Evolutionary conservation across 257 asterid genomes (phyloP).

Genomic region (Solanum pennellii): DNA sequence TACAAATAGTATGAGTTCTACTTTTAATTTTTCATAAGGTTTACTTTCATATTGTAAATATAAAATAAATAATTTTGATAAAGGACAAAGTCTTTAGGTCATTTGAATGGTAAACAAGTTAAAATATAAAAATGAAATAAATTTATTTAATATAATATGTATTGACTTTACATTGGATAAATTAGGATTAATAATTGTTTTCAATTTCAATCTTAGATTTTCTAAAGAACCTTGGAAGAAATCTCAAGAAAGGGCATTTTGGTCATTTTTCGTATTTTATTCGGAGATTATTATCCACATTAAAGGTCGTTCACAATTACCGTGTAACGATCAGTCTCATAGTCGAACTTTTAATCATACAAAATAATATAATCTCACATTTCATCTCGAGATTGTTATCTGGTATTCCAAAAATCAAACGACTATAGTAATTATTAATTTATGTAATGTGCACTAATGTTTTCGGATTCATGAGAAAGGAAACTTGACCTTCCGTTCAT

Average conservation of each 20-base stretch:
- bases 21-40: not conserved
- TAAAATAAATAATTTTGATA: not conserved
- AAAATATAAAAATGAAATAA: not conserved
- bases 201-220: not conserved
- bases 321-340: not conserved
- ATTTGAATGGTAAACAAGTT: not conserved
- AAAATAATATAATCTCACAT: not conserved
- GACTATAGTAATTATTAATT: not conserved
- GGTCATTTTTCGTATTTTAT: not conserved
- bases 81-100: not conserved
- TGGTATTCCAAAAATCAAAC: rapidly evolving
- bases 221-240: not conserved
- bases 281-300: not conserved
- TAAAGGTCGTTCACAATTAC: not conserved
- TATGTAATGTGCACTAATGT: not conserved
- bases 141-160: not conserved
- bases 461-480: not conserved
- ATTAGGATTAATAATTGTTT: not conserved
- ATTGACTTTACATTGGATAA: not conserved
- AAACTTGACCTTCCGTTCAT: not conserved
- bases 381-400: not conserved
- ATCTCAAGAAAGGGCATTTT: not conserved
- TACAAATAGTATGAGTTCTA: not conserved
- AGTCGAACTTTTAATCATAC: not conserved
- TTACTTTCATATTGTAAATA: not conserved